A percentile compares a stretch with the other conserved stretches of the same genome.
These are phyloP conservation scores for Diaporthe sp. DNA, from an alignment of 2,329 filamentous ascomycete species.

Conservation along the genomic window DNA sequence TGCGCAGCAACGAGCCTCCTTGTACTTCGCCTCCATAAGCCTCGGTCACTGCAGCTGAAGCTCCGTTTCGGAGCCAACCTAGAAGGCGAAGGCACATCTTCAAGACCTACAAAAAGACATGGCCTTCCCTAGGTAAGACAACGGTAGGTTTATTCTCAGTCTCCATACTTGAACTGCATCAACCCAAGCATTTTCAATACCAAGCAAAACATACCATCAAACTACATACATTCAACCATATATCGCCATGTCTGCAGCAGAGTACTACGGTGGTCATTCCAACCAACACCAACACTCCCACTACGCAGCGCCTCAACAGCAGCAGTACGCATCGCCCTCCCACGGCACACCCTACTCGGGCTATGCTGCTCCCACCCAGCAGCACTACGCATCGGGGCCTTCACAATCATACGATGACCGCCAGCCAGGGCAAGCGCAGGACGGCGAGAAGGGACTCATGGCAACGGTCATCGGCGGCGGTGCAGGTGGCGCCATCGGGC, in stretches of 20 bases:
- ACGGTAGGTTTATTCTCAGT: neutral
- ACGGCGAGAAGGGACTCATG: slow-evolving; percentile 68
- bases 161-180: neutral
- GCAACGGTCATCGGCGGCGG: slow-evolving; percentile 67
- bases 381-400: slow-evolving; percentile 34
- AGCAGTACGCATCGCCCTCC: slow-evolving; percentile 36
- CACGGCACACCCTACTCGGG: slow-evolving; percentile 40
- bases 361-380: slow-evolving; percentile 33
- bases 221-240: neutral
- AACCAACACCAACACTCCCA: slow-evolving; percentile 31
- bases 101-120: neutral
- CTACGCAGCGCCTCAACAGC: slow-evolving; percentile 41
- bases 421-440: slow-evolving; percentile 42
- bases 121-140: neutral
- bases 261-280: slow-evolving; percentile 43
- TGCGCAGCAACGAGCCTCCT: slow-evolving; percentile 10
- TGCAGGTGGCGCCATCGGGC: slow-evolving; percentile 65
- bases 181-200: neutral
- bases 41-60: slow-evolving; percentile 24
- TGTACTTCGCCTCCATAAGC: slow-evolving; percentile 26
- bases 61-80: neutral
- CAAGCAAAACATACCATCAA: neutral
- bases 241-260: slow-evolving; percentile 44
- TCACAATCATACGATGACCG: slow-evolving; percentile 28
- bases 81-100: neutral